These are phyloP conservation scores for Platanus orientalis DNA, from an alignment of 164 flowering plant species.

Conservation along the genomic window DNA sequence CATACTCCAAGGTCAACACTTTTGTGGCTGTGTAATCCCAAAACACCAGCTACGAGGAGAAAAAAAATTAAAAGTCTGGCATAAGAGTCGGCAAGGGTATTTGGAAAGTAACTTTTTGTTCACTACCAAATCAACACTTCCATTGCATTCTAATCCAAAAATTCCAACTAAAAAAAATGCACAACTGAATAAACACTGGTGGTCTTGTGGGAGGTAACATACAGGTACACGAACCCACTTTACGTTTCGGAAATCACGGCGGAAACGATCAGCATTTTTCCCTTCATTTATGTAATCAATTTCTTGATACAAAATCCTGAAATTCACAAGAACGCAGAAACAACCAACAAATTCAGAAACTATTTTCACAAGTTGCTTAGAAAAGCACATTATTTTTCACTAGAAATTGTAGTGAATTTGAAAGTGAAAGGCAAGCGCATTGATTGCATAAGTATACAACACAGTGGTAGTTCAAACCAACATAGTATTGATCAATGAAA, in stretches of 20 bases:
- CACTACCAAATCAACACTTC: neutral
- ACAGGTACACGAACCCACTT: constrained; percentile 99
- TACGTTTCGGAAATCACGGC: constrained; percentile 87
- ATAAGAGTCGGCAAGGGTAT: constrained; percentile 1
- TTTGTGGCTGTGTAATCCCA: constrained; percentile 92
- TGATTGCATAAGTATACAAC: neutral
- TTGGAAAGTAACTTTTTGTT: neutral
- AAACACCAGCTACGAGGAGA: constrained; percentile 51
- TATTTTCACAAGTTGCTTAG: neutral
- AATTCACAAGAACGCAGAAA: constrained; percentile 13
- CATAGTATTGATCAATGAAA: too few species aligned
- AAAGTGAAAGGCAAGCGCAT: neutral
- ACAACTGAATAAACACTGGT: constrained; percentile 1
- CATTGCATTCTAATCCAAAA: neutral
- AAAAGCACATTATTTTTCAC: neutral
- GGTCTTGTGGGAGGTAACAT: constrained; percentile 43
- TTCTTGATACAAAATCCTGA: constrained; percentile 95
- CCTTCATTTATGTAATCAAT: constrained; percentile 98
- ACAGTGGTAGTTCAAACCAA: too few species aligned
- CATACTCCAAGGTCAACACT: constrained; percentile 94
- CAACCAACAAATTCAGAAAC: neutral
- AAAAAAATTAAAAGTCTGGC: neutral
- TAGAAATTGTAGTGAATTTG: neutral
- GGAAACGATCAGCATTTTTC: constrained; percentile 91
- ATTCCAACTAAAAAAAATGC: neutral